phyloP scores from a whole-genome alignment of 768 basidiomycete species.

The Sarcodon sp. region DNA sequence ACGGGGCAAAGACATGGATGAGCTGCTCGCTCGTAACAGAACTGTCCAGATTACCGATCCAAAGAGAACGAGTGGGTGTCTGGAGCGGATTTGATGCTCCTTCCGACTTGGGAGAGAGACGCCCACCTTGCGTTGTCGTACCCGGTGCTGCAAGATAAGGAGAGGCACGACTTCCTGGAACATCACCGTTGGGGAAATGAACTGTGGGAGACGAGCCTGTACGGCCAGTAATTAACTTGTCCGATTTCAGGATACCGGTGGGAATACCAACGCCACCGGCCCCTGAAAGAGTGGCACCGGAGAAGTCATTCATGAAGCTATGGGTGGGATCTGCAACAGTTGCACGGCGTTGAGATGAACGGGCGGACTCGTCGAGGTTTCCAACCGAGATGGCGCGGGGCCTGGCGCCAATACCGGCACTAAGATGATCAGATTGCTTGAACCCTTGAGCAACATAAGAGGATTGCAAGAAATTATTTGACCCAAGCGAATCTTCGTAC shows the following conservation, averaged over 20 bases:
- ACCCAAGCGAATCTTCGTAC: constrained; percentile 41
- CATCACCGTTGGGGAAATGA: constrained; percentile 58
- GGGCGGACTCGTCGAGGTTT: constrained; percentile 69
- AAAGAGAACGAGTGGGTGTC: constrained; percentile 89
- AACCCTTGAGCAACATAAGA: constrained; percentile 62
- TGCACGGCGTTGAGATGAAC: constrained; percentile 53
- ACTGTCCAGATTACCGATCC: constrained; percentile 97
- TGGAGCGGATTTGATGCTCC: constrained; percentile 63
- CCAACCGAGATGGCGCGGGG: constrained; percentile 87
- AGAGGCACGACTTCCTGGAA: constrained; percentile 36
- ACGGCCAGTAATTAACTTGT: constrained; percentile 28
- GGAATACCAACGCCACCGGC: constrained; percentile 13
- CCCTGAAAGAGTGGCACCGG: constrained; percentile 20
- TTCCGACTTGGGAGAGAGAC: constrained; percentile 78
- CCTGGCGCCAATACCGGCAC: constrained; percentile 29
- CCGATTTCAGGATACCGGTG: constrained; percentile 43
- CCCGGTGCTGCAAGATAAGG: constrained; percentile 58
- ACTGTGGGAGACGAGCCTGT: constrained; percentile 34
- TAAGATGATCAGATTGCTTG: constrained; percentile 61
- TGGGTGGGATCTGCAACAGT: constrained; percentile 40
- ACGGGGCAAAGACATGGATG: constrained; percentile 89
- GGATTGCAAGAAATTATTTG: constrained; percentile 39
- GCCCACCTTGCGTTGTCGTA: constrained; percentile 43
- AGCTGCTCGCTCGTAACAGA: constrained; percentile 91
- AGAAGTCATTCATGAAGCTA: constrained; percentile 45